A percentile compares a stretch with the other conserved stretches of the same genome.
Evolutionary conservation across 495 filamentous ascomycete genomes (phyloP).

Genomic region (Chaetomium cochliodes): DNA sequence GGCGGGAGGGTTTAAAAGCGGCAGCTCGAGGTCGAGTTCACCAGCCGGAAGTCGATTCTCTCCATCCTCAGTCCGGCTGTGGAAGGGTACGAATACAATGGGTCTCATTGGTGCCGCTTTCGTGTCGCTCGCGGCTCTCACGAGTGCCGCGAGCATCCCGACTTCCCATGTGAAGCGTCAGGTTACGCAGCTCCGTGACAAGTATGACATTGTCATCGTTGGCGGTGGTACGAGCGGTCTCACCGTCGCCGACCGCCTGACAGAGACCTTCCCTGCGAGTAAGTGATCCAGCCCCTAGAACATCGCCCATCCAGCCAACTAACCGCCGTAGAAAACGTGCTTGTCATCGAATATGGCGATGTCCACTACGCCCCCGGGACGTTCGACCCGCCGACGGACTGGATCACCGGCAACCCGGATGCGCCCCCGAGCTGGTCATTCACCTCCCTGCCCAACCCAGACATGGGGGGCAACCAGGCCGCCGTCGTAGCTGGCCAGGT

Average conservation of each 20-base stretch:
- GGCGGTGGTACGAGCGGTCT: slow-evolving; percentile 45
- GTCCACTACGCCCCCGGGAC: slow-evolving; percentile 28
- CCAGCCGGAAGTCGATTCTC: neutral
- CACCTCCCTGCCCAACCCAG: slow-evolving; percentile 37
- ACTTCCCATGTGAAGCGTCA: slow-evolving; percentile 24
- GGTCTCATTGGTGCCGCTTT: slow-evolving; percentile 7
- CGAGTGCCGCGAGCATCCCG: slow-evolving; percentile 12
- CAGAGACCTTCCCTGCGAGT: slow-evolving; percentile 27
- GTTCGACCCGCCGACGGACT: slow-evolving; percentile 30
- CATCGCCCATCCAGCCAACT: neutral
- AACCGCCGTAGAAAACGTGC: slow-evolving; percentile 36
- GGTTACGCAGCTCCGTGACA: slow-evolving; percentile 21
- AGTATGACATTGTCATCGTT: slow-evolving; percentile 43
- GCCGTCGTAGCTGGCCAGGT: slow-evolving; percentile 38
- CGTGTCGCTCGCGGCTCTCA: slow-evolving; percentile 14
- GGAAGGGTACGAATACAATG: slow-evolving; percentile 2
- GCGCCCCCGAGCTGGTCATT: slow-evolving; percentile 30
- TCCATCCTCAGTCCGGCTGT: neutral
- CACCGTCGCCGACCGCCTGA: slow-evolving; percentile 42
- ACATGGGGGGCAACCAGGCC: slow-evolving; percentile 36
- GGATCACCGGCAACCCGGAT: neutral
- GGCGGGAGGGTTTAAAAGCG: neutral
- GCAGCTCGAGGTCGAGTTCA: neutral
- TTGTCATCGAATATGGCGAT: slow-evolving; percentile 48
- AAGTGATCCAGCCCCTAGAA: neutral